These are phyloP conservation scores for Podospora sp. DNA, from an alignment of 495 filamentous ascomycete species.

Conservation along the genomic window DNA sequence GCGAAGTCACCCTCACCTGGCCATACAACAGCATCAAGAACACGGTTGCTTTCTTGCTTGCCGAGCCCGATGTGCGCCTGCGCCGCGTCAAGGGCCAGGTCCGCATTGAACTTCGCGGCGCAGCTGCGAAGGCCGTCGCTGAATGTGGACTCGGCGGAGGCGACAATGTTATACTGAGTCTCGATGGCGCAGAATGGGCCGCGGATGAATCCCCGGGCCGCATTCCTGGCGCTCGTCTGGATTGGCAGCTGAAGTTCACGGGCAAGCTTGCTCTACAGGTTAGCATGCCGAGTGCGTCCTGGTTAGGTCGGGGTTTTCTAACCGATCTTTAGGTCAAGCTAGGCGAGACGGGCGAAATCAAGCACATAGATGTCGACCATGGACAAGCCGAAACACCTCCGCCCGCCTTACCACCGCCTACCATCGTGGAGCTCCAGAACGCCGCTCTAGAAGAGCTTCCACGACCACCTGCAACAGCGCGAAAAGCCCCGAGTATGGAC, in stretches of 20 bases:
- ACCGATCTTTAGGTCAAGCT: constrained; percentile 33
- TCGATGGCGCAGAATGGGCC: constrained; percentile 66
- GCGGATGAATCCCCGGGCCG: constrained; percentile 52
- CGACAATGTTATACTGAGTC: constrained; percentile 68
- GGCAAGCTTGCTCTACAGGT: constrained; percentile 65
- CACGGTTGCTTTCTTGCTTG: constrained; percentile 73
- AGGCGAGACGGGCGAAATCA: constrained; percentile 39
- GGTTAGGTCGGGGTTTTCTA: constrained; percentile 12
- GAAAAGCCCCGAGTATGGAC: constrained; percentile 26
- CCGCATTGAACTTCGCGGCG: constrained; percentile 74
- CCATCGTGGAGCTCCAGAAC: background rate
- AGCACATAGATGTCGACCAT: constrained; percentile 53
- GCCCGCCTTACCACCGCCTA: background rate
- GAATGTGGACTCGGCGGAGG: constrained; percentile 69
- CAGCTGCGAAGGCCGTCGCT: constrained; percentile 69
- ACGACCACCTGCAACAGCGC: constrained; percentile 13
- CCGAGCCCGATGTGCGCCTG: constrained; percentile 84
- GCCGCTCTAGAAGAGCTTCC: background rate
- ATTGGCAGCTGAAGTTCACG: constrained; percentile 72
- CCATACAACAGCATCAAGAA: constrained; percentile 79
- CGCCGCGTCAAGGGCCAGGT: constrained; percentile 79
- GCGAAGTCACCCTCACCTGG: constrained; percentile 84
- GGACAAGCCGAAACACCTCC: constrained; percentile 25
- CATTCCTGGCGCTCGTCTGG: constrained; percentile 68
- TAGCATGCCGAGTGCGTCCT: constrained; percentile 2